Percentiles rank a stretch among this genome's conserved stretches.
phyloP scores from a whole-genome alignment of 2,329 filamentous ascomycete species.

The Colletotrichum agaves region DNA sequence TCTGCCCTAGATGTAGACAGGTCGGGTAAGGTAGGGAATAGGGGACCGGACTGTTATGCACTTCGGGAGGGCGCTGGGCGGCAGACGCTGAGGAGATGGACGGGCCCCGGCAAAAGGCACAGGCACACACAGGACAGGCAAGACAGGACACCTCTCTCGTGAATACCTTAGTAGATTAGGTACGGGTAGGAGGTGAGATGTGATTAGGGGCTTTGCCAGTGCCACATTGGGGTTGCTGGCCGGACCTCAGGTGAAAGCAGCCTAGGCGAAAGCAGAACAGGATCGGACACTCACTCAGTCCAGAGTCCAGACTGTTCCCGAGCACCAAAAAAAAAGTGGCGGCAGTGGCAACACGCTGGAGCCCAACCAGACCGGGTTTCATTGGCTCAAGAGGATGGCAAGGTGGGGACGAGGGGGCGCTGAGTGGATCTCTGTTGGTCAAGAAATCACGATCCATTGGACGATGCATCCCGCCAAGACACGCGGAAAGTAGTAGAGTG shows the following conservation, averaged over 20 bases:
- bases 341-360: conserved; percentile 10
- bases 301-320: conserved; percentile 12
- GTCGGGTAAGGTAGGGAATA: conserved; percentile 1
- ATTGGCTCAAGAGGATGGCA: neutral
- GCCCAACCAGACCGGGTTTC: conserved; percentile 18
- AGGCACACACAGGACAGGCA: no score
- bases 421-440: conserved; percentile 8
- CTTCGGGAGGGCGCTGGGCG: neutral
- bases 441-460: conserved; percentile 17
- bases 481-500: conserved; percentile 34
- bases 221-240: no score
- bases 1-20: no score
- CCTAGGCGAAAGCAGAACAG: neutral
- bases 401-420: conserved; percentile 10
- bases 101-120: neutral
- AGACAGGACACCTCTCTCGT: no score
- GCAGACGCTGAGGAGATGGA: neutral
- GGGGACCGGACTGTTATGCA: conserved; percentile 26
- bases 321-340: neutral
- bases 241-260: no score
- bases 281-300: neutral
- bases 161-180: no score
- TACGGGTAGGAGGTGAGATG: no score
- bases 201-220: no score
- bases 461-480: conserved; percentile 28